Evolutionary conservation across 495 filamentous ascomycete genomes (phyloP), one percentile per base, ranked within the genome.

Genomic region (Neurospora sp.): DNA sequence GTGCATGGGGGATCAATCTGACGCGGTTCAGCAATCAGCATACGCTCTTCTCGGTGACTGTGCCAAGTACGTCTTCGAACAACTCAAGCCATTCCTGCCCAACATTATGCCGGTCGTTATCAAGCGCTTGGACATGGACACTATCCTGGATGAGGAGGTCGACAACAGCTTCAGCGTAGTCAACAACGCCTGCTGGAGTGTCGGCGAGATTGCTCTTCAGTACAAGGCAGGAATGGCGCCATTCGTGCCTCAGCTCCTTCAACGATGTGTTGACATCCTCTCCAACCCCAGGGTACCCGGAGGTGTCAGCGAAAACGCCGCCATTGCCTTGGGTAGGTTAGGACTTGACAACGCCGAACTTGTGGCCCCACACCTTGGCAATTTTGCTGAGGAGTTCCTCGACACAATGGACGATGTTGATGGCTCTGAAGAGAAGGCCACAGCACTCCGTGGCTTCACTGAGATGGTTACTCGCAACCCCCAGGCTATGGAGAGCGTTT

Each of bases 131-230:
- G 94, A 98, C 76, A 83, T 98, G 61, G 91, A 93, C 72, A 83
- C 88, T 69, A 88, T 93, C 65, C 82, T 88, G 8, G 89, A 93
- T 70, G 90, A 94, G 69, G 91, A 94, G 72, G 86, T 91, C 38
- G 87, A 91, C 31, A 93, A 89, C 9, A 90, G 90, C 9, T 98
- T 97, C 80, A 91, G 92, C 61, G 95, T 97, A 20, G 87, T 98
- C 72, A 99, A 98, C 86, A 99, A 99, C 79, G 94, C 96, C 39
- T 98, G 96, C 84, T 99, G 96, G 96, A 96, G 94, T 40, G 91
- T 89, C 31, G 96, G 96, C 20, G 96, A 99, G 83, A 96, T 99
- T 72, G 90, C 94, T 9, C 90, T 98, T 81, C 89, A 93, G 77
- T 89, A 93, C 76, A 87, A 89, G 72, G 84, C 85, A 53, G 86